Evolutionary conservation across 345 rosid species (phyloP).

Genomic region (Atalantia buxifolia): DNA sequence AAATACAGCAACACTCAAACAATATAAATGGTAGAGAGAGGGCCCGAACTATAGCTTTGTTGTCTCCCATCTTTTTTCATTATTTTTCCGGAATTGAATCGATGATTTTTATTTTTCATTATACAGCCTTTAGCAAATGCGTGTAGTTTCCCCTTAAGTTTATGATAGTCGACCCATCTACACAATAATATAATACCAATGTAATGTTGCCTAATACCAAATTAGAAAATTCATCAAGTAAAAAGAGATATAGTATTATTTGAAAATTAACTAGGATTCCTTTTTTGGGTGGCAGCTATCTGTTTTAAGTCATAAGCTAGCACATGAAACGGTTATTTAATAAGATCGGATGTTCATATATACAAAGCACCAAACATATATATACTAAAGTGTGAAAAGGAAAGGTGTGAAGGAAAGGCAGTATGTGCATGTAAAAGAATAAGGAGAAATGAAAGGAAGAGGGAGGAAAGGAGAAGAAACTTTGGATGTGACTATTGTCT

Average conservation of each 20-base stretch:
- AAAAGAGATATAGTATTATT: background rate
- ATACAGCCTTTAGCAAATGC: background rate
- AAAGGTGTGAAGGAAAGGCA: constrained; percentile 31
- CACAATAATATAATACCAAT: background rate
- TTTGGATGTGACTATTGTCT: constrained; percentile 46
- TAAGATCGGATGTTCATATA: background rate
- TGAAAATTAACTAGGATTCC: background rate
- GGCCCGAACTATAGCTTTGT: background rate
- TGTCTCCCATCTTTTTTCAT: background rate
- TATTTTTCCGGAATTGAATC: background rate
- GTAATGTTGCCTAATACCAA: background rate
- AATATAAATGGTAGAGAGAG: background rate
- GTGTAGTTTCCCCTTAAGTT: background rate
- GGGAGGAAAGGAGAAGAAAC: constrained; percentile 27
- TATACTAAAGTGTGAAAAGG: constrained; percentile 25
- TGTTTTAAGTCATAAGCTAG: background rate
- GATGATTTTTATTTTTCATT: background rate
- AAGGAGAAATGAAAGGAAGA: constrained; percentile 11
- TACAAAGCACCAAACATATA: constrained; percentile 14
- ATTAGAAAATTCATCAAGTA: background rate
- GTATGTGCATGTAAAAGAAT: constrained; percentile 21
- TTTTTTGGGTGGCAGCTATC: background rate
- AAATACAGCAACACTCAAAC: background rate
- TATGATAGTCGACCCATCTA: background rate
- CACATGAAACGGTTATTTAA: constrained; percentile 1